phyloP scores from a whole-genome alignment of 2,329 filamentous ascomycete species.

The Cephalotrichum gorgonifer region DNA sequence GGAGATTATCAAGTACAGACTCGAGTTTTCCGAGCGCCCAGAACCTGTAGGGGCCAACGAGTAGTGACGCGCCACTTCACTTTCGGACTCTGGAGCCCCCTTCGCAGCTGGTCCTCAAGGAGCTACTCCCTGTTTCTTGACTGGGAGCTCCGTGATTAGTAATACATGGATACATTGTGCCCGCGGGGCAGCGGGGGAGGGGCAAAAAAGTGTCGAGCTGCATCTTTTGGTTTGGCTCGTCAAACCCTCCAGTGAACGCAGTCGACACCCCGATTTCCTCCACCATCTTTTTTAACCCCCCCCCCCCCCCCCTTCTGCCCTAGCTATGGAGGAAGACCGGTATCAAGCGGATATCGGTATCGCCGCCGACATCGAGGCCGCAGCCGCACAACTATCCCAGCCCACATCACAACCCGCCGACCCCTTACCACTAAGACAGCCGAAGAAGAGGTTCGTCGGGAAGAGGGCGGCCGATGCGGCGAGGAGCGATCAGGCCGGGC shows the following conservation, averaged over 20 bases:
- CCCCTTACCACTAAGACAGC: slow-evolving; percentile 47
- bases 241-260: background rate
- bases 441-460: slow-evolving; percentile 88
- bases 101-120: too few species aligned
- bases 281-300: background rate
- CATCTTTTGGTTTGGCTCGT: background rate
- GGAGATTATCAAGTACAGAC: slow-evolving; percentile 78
- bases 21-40: slow-evolving; percentile 73
- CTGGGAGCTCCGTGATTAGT: background rate
- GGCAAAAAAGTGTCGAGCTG: background rate
- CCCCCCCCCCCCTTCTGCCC: too few species aligned
- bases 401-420: background rate
- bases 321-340: slow-evolving; percentile 65
- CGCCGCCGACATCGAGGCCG: slow-evolving; percentile 51
- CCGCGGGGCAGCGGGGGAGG: background rate
- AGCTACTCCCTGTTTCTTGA: too few species aligned
- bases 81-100: background rate
- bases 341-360: slow-evolving; percentile 60
- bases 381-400: slow-evolving; percentile 12
- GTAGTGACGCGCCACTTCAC: background rate
- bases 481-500: slow-evolving; percentile 1
- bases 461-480: slow-evolving; percentile 57
- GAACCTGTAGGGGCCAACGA: slow-evolving; percentile 58
- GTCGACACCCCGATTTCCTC: background rate
- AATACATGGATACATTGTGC: background rate